Percentiles rank a stretch among this genome's conserved stretches.
Conservation (phyloP, 495 filamentous ascomycete genomes). For the Neurospora tetrasperma region DNA sequence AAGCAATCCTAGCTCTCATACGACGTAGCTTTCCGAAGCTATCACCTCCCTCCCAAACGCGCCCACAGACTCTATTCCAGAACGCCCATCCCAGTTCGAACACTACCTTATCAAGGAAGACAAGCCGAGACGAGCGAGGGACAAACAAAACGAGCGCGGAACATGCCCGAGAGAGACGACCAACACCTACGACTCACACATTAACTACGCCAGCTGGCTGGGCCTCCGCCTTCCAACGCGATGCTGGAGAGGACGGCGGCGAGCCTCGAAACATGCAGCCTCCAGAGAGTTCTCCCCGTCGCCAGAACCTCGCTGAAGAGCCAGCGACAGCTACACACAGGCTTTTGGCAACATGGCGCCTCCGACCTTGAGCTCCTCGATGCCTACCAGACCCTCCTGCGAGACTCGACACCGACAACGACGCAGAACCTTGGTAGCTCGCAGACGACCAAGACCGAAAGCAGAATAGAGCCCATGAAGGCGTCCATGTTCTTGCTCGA, state of each 20-base stretch:
- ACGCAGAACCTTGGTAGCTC: not conserved
- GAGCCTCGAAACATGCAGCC: constrained; percentile 65
- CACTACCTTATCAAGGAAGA: not conserved
- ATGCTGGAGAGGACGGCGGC: constrained; percentile 81
- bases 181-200: not conserved
- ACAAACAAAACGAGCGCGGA: not conserved
- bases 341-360: constrained; percentile 58
- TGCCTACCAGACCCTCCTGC: constrained; percentile 34
- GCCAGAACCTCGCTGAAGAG: constrained; percentile 43
- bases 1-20: not conserved
- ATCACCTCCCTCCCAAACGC: not conserved
- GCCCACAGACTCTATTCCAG: not conserved
- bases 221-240: constrained; percentile 13
- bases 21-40: not conserved
- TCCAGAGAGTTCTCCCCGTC: constrained; percentile 53
- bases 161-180: not conserved
- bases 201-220: constrained; percentile 1
- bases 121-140: not conserved
- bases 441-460: constrained; percentile 10
- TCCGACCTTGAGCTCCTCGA: constrained; percentile 45
- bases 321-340: constrained; percentile 49
- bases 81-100: not conserved
- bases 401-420: constrained; percentile 7
- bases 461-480: constrained; percentile 18
- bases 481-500: constrained; percentile 44